Evolutionary conservation across 345 rosid species (phyloP), one percentile per base, ranked within the genome.

Genomic region (Populus deltoides): DNA sequence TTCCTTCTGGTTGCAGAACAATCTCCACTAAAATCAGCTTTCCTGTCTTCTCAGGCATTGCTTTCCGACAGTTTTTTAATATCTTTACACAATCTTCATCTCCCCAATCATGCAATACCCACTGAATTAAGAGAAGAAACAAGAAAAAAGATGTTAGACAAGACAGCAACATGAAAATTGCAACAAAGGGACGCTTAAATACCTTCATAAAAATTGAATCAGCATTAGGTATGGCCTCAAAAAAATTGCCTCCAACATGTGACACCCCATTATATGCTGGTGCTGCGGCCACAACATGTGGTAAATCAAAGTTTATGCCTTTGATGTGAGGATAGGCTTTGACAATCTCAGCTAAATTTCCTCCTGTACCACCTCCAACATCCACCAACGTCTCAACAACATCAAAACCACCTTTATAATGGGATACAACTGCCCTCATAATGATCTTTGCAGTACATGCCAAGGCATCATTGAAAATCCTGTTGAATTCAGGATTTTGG

Each of bases 301-400:
- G 84, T 77, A 85, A 38, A 83, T 87, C 90, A 29, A 87, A 87
- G 74, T 87, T 85, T 1, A 79, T 31, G 1, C 80, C 82, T 75
- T 79, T 77, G 55, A 87, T 77, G 71, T 81, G 83, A 1, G 87
- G 86, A 72, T 83, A 39, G 0, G 75, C 61, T 72, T 77, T 81
- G 4, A 81, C 81, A 29, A 87, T 75, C 73, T 85, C 85, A 1
- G 74, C 72, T 8, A 83, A 8, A 25, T 66, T 1, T 1, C 33
- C 73, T 16, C 86, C 87, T 0, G 25, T 81, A 8, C 89, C 87
- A 49, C 85, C 89, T n/a, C 87, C 87, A 0, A 87, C 87, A 35
- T 87, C 87, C 11, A 83, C 82, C 79, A 83, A 36, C 1, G 86
- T 61, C 49, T 18, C 72, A 2, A 85, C 17, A 36, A 45, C 5